phyloP scores from a whole-genome alignment of 2,329 filamentous ascomycete genomes.

The Biscogniauxia mediterranea region DNA sequence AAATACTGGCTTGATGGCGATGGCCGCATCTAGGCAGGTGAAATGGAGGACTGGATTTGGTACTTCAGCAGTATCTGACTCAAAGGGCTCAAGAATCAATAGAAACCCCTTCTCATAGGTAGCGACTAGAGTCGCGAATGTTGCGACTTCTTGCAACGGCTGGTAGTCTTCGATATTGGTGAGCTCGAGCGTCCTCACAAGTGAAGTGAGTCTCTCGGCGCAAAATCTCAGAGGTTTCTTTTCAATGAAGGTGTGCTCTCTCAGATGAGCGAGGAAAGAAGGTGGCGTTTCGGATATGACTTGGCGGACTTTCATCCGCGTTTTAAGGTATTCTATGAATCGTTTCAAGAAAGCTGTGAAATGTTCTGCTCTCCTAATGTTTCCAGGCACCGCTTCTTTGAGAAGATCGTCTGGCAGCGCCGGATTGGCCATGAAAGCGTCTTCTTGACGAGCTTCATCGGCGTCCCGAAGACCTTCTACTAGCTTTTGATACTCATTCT shows the following conservation, averaged over 20 bases:
- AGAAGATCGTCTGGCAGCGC: slow-evolving; percentile 90
- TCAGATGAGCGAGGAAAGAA: slow-evolving; percentile 88
- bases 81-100: slow-evolving; percentile 94
- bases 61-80: slow-evolving; percentile 91
- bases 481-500: slow-evolving; percentile 92
- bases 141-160: slow-evolving; percentile 93
- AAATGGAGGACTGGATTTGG: slow-evolving; percentile 97
- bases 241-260: slow-evolving; percentile 96
- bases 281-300: slow-evolving; percentile 96
- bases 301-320: slow-evolving; percentile 95
- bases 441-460: slow-evolving; percentile 86
- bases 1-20: slow-evolving; percentile 96
- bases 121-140: slow-evolving; percentile 91
- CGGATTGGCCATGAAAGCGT: slow-evolving; percentile 97
- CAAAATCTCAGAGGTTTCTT: slow-evolving; percentile 94
- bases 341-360: slow-evolving; percentile 93
- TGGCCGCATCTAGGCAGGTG: slow-evolving; percentile 93
- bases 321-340: slow-evolving; percentile 97
- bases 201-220: slow-evolving; percentile 87
- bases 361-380: slow-evolving; percentile 92
- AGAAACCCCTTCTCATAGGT: slow-evolving; percentile 97
- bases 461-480: slow-evolving; percentile 87
- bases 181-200: slow-evolving; percentile 91
- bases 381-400: slow-evolving; percentile 93
- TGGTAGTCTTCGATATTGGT: slow-evolving; percentile 99